These are phyloP conservation scores for Peronospora tabacina DNA, from an alignment of 352 stramenopile genomes.

Conservation along the genomic window DNA sequence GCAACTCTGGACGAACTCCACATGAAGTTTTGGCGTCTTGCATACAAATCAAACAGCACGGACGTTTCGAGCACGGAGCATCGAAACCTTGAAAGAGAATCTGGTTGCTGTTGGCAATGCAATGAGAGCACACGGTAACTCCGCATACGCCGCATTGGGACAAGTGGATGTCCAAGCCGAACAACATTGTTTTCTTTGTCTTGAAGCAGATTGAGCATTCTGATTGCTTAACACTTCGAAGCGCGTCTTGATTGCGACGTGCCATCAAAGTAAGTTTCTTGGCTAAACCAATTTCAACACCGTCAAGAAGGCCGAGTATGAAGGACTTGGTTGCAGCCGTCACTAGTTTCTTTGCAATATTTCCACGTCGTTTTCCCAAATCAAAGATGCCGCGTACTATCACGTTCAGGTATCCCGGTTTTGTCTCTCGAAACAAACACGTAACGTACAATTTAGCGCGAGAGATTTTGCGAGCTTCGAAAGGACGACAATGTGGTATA, in stretches of 20 bases:
- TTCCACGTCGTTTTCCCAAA: conserved; percentile 17
- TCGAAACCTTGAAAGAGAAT: conserved; percentile 20
- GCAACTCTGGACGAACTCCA: conserved; percentile 13
- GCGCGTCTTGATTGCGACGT: conserved; percentile 7
- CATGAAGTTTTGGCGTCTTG: conserved; percentile 21
- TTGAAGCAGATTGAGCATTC: conserved; percentile 27
- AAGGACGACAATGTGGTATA: conserved; percentile 30
- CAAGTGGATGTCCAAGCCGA: conserved; percentile 16
- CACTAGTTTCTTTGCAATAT: conserved; percentile 21
- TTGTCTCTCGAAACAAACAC: conserved; percentile 30
- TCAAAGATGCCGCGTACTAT: conserved; percentile 36
- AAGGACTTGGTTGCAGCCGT: conserved; percentile 26
- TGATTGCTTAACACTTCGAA: conserved; percentile 6
- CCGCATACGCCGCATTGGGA: conserved; percentile 23
- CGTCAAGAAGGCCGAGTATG: conserved; percentile 29
- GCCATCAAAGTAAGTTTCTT: conserved; percentile 46
- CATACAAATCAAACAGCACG: conserved; percentile 32
- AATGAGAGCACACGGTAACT: conserved; percentile 26
- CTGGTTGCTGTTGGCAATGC: conserved; percentile 23
- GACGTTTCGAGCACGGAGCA: conserved; percentile 11
- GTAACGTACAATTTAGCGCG: conserved; percentile 31
- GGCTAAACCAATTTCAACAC: conserved; percentile 30
- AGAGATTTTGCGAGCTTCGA: conserved; percentile 21
- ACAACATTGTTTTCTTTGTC: conserved; percentile 13
- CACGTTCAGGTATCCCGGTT: conserved; percentile 27